Evolutionary conservation across 106 monocot species (phyloP).

Genomic region (Iris macrosiphon): DNA sequence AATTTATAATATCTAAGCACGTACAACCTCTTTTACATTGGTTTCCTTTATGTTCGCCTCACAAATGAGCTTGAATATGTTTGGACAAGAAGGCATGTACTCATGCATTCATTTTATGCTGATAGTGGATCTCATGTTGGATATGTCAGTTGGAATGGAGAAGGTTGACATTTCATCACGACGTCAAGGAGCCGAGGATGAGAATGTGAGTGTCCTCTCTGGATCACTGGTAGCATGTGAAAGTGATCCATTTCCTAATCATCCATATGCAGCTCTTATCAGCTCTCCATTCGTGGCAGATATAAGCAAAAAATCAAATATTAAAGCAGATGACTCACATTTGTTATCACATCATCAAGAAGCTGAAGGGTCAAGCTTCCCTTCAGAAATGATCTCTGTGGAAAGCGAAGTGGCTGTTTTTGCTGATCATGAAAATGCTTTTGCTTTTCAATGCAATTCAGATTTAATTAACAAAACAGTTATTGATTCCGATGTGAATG

Average conservation of each 20-base stretch:
- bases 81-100: neutral
- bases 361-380: neutral
- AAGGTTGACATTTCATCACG: neutral
- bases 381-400: neutral
- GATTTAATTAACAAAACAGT: neutral
- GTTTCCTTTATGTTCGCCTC: no score
- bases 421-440: slow-evolving; percentile 1
- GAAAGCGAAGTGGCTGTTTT: neutral
- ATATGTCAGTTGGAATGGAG: neutral
- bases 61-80: neutral
- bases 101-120: neutral
- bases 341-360: no score
- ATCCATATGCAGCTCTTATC: neutral
- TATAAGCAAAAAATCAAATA: no score
- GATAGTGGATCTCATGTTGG: neutral
- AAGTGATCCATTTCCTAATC: neutral
- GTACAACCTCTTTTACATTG: no score
- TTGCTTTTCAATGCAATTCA: neutral
- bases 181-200: neutral
- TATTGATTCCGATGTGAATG: no score
- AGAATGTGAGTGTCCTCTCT: neutral
- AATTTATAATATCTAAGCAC: no score
- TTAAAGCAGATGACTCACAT: no score
- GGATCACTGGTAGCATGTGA: neutral
- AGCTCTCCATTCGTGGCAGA: no score